Evolutionary conservation across 305 asterid species (phyloP), one percentile per base, ranked within the genome.

Genomic region (Solanum chacoense): DNA sequence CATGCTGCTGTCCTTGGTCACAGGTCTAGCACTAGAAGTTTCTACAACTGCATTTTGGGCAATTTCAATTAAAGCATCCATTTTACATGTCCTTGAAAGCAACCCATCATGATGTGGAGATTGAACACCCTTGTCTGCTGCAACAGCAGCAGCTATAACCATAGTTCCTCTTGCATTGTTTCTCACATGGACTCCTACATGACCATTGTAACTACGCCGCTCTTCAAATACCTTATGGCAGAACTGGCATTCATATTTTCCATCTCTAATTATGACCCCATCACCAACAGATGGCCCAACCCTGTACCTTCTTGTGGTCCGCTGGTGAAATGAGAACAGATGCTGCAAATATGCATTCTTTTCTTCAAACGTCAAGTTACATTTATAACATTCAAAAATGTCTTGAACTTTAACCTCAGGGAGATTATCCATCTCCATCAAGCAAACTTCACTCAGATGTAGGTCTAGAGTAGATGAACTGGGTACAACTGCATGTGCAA

Each of bases 151-250:
- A 89, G 88, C 89, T 87, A 90, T 91, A 81, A 91, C 96, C 88
- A 90, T 91, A 78, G 94, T 90, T 88, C 87, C 91, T 91, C 90
- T 93, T 69, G 92, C 94, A 28, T 94, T 90, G 90, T 91, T 94
- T 91, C 97, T 94, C 90, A 94, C 98, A 87, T 97, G 98, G 89
- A 91, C 92, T 32, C 97, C 98, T 26, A 97, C 99, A 90, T 95
- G 99, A 71, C 97, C 98, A 92, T 90, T 94, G 91, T 95, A 97
- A 89, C 95, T 93, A 74, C 95, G 95, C 91, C 94, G 92, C 91
- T 97, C 99, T 16, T 92, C 89, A 90, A 97, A 96, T 80, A 96
- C 93, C 94, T 96, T 95, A 93, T 97, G 98, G 92, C 99, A 96
- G 92, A 95, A 94, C 89, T 96, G 98, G 91, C 99, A 96, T 92